Conservation (phyloP, 345 rosid species). For the Moringa oleifera region DNA sequence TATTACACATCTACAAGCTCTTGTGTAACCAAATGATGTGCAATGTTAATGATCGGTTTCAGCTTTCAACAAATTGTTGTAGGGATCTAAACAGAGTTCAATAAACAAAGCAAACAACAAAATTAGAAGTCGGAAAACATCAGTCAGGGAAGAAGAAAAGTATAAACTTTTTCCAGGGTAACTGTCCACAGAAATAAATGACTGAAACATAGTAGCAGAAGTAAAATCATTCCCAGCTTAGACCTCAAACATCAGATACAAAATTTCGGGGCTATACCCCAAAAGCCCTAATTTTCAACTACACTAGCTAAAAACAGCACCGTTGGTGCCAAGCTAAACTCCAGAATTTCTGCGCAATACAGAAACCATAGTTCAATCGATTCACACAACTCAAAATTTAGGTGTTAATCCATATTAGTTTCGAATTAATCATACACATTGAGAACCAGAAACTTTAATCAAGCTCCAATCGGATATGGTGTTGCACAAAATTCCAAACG, state of each 20-base stretch:
- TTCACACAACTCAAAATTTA: background rate
- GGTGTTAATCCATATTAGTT: slow-evolving; percentile 12
- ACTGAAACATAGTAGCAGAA: background rate
- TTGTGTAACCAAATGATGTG: slow-evolving; percentile 23
- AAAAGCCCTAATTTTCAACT: slow-evolving; percentile 26
- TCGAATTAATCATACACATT: slow-evolving; percentile 17
- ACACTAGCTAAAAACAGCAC: background rate
- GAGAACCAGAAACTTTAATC: slow-evolving; percentile 7
- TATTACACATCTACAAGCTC: slow-evolving; percentile 21
- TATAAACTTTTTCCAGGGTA: background rate
- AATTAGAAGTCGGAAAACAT: slow-evolving; percentile 13
- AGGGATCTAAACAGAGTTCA: slow-evolving; percentile 34
- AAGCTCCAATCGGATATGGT: slow-evolving; percentile 8
- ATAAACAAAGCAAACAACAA: slow-evolving; percentile 24
- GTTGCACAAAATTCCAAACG: slow-evolving; percentile 3
- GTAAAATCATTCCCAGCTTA: background rate
- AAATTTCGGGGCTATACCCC: background rate
- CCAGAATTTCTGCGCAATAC: slow-evolving; percentile 4
- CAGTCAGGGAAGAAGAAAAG: slow-evolving; percentile 3
- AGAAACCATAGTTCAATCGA: slow-evolving; percentile 3
- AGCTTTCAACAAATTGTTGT: slow-evolving; percentile 36
- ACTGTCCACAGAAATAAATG: slow-evolving; percentile 3
- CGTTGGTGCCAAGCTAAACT: background rate
- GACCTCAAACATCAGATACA: background rate
- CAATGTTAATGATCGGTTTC: slow-evolving; percentile 29